phyloP scores from a whole-genome alignment of 805 yeast genomes.

The Saccharomyces kudriavzevii region DNA sequence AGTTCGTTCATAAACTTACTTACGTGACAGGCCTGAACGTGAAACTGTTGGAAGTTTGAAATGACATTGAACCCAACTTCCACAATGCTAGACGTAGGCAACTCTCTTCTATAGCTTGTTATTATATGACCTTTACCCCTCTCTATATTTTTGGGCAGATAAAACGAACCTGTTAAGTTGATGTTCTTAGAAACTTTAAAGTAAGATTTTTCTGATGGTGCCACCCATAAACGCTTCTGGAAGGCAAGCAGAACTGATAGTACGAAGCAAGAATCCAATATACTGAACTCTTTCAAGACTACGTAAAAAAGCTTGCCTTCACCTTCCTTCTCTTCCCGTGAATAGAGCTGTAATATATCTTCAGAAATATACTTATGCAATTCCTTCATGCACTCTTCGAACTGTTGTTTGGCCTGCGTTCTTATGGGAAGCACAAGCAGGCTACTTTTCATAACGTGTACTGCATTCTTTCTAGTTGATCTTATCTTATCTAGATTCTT shows the following conservation, averaged over 20 bases:
- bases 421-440: conserved; percentile 5
- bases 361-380: conserved; percentile 14
- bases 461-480: conserved; percentile 6
- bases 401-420: background rate
- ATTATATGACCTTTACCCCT: background rate
- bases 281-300: conserved; percentile 11
- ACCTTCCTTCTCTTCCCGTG: background rate
- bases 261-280: conserved; percentile 18
- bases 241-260: conserved; percentile 13
- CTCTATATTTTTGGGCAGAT: conserved; percentile 9
- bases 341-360: conserved; percentile 7
- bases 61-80: conserved; percentile 1
- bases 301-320: conserved; percentile 3
- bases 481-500: conserved; percentile 18
- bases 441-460: conserved; percentile 10
- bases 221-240: conserved; percentile 10
- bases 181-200: conserved; percentile 11
- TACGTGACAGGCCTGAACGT: conserved; percentile 3
- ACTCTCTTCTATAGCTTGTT: background rate
- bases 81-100: background rate
- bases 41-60: conserved; percentile 12
- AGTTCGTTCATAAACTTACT: conserved; percentile 12
- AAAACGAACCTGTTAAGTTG: conserved; percentile 13
- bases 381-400: conserved; percentile 8
- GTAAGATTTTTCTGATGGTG: conserved; percentile 5